A percentile compares a stretch with the other conserved stretches of the same genome.
These are phyloP conservation scores for Rhodotorula toruloides DNA, from an alignment of 768 basidiomycete genomes.

Conservation along the genomic window DNA sequence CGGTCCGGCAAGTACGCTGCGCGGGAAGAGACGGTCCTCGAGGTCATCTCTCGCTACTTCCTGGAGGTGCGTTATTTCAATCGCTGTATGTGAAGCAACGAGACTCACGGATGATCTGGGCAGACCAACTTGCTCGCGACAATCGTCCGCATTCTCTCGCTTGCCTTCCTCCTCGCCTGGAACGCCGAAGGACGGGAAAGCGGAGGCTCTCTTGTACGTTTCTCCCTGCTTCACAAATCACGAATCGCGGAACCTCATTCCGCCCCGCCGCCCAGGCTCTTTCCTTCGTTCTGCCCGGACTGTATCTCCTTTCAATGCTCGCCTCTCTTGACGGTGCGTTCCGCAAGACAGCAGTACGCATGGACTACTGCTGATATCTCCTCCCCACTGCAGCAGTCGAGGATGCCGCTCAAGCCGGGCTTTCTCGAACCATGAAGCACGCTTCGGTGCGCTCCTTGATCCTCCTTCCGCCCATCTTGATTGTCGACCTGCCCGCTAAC, in stretches of 20 bases:
- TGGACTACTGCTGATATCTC: no score
- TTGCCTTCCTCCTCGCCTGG: constrained; percentile 18
- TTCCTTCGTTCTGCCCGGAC: constrained; percentile 18
- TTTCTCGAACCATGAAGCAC: background rate
- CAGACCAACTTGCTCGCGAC: constrained; percentile 12
- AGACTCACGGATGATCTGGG: accelerated
- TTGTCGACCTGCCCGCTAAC: background rate
- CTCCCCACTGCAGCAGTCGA: background rate
- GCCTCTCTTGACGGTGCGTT: constrained; percentile 11
- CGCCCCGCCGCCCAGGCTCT: constrained; percentile 1
- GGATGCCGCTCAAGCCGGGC: background rate
- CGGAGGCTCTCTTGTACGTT: constrained; percentile 6
- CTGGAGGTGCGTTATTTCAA: constrained; percentile 7
- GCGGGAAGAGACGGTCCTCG: background rate
- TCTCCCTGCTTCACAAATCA: background rate
- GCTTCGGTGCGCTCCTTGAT: background rate
- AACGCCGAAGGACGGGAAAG: constrained; percentile 1
- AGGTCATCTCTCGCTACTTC: background rate
- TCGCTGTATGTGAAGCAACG: no score
- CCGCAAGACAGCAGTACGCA: background rate
- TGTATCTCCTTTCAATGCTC: constrained; percentile 18
- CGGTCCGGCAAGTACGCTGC: constrained; percentile 12
- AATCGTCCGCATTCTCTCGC: constrained; percentile 1
- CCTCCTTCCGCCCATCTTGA: background rate
- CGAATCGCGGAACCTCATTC: background rate